Conservation (phyloP, 805 yeast species). For the Candida palmyrensis region DNA sequence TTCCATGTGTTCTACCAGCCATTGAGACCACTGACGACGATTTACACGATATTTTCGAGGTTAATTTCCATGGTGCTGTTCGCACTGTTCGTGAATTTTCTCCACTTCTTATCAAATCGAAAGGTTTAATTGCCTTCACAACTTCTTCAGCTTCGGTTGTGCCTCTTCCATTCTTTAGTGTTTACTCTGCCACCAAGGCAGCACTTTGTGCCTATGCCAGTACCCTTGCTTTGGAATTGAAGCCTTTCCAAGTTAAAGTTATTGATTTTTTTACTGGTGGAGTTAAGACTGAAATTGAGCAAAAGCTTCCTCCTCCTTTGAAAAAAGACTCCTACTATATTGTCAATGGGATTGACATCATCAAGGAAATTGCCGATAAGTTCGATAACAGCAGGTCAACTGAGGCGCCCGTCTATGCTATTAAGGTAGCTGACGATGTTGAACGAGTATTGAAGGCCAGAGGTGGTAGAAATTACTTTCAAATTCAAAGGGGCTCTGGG, state of each 20-base stretch:
- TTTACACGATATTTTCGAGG: slow-evolving; percentile 18
- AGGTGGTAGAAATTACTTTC: too few relatives aligned
- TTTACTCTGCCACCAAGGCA: slow-evolving; percentile 31
- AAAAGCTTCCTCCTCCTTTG: not conserved
- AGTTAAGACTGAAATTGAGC: slow-evolving; percentile 15
- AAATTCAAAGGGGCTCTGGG: too few relatives aligned
- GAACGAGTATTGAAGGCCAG: too few relatives aligned
- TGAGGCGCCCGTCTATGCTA: too few relatives aligned
- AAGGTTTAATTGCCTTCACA: slow-evolving; percentile 35
- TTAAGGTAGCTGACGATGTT: too few relatives aligned
- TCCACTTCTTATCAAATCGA: slow-evolving; percentile 22
- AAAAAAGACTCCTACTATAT: not conserved
- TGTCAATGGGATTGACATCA: slow-evolving; percentile 2
- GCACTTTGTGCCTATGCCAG: slow-evolving; percentile 13
- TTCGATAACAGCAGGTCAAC: too few relatives aligned
- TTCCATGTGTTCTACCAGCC: slow-evolving; percentile 18
- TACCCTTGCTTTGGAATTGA: slow-evolving; percentile 10
- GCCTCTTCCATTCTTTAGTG: slow-evolving; percentile 27
- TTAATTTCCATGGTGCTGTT: slow-evolving; percentile 37
- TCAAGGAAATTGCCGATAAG: too few relatives aligned
- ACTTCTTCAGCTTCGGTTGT: slow-evolving; percentile 27
- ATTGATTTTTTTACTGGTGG: slow-evolving; percentile 14
- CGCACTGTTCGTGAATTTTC: slow-evolving; percentile 28
- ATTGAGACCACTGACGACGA: slow-evolving; percentile 22
- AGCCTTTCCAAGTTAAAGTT: slow-evolving; percentile 15